A percentile compares a stretch with the other conserved stretches of the same genome.
Conservation (phyloP, 1,139 yeast genomes). For the Blastobotrys illinoisensis region DNA sequence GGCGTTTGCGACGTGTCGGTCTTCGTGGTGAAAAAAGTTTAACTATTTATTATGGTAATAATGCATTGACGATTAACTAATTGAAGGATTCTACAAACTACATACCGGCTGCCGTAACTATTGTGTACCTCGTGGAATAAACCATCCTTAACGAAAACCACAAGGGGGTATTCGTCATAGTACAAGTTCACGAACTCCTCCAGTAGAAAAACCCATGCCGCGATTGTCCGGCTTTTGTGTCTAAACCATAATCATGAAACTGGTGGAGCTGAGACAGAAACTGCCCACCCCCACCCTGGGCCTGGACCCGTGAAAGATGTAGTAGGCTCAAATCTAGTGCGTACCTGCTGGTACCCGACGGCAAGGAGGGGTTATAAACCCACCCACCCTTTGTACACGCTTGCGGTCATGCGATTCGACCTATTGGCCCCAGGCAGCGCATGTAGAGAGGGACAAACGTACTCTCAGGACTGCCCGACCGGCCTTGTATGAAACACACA, state of each 20-base stretch:
- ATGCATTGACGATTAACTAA: not conserved
- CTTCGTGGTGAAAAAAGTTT: constrained; percentile 19
- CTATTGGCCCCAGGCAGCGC: not conserved
- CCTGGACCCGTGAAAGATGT: not conserved
- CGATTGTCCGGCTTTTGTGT: not conserved
- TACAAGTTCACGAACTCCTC: no score
- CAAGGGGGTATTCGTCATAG: no score
- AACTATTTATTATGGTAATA: not conserved
- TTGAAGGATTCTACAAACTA: not conserved
- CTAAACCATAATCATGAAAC: not conserved
- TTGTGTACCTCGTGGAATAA: no score
- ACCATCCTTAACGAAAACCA: no score
- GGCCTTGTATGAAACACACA: not conserved
- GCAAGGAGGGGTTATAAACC: not conserved
- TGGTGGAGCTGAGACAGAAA: not conserved
- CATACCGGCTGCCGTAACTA: no score
- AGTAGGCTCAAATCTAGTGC: not conserved
- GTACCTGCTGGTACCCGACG: not conserved
- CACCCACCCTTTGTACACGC: not conserved
- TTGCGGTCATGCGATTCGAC: not conserved
- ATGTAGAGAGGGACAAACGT: not conserved
- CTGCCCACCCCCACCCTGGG: not conserved
- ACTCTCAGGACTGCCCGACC: not conserved
- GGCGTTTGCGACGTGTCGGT: constrained; percentile 20
- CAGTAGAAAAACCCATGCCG: not conserved